These are phyloP conservation scores for Wickerhamomyces hampshirensis DNA, from an alignment of 805 yeast species.

Conservation along the genomic window DNA sequence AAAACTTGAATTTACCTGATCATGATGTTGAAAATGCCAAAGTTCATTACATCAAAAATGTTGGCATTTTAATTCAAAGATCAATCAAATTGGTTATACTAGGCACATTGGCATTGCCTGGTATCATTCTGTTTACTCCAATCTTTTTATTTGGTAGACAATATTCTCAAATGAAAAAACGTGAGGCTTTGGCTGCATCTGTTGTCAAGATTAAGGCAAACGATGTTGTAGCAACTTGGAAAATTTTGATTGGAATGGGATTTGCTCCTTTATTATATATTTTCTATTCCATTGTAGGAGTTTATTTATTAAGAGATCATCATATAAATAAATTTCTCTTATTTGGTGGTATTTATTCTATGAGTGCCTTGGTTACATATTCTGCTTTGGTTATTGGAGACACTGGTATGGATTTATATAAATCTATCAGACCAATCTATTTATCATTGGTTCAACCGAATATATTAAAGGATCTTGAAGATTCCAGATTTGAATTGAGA, in stretches of 20 bases:
- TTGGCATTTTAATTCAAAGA: constrained; percentile 53
- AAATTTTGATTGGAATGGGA: constrained; percentile 82
- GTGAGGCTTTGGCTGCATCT: constrained; percentile 76
- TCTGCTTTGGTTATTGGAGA: constrained; percentile 93
- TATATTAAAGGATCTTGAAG: constrained; percentile 53
- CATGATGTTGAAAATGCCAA: constrained; percentile 48
- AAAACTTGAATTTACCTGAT: constrained; percentile 54
- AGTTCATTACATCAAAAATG: constrained; percentile 43
- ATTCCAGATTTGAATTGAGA: constrained; percentile 56
- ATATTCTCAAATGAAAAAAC: constrained; percentile 70
- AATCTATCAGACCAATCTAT: constrained; percentile 78
- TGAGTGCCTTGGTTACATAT: constrained; percentile 72
- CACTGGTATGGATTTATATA: constrained; percentile 83
- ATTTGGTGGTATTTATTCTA: constrained; percentile 46
- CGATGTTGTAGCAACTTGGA: constrained; percentile 98
- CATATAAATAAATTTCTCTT: constrained; percentile 26
- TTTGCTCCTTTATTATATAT: constrained; percentile 83
- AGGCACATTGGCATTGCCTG: constrained; percentile 73
- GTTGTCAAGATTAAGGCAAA: constrained; percentile 87
- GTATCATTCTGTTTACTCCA: constrained; percentile 82
- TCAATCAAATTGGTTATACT: constrained; percentile 50
- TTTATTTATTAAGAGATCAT: constrained; percentile 30
- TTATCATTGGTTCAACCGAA: constrained; percentile 55
- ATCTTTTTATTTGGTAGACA: constrained; percentile 74
- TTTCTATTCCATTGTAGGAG: constrained; percentile 66